Conservation (phyloP, 805 yeast genomes). For the Metschnikowia corniflorae region DNA sequence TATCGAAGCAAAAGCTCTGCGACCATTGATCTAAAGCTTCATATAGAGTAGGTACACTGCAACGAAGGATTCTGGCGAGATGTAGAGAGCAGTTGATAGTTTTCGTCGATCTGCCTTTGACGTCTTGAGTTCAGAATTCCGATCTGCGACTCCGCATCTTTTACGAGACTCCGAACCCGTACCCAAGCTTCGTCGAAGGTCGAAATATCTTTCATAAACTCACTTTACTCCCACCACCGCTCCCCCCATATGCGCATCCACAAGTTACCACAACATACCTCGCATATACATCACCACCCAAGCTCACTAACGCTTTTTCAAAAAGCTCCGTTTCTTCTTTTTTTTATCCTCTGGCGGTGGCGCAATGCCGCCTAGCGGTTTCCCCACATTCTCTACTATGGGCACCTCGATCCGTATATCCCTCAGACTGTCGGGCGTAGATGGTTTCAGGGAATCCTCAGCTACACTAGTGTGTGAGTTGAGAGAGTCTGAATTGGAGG, state of each 20-base stretch:
- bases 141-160: no score
- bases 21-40: slow-evolving; percentile 72
- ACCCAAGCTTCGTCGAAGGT: no score
- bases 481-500: slow-evolving; percentile 19
- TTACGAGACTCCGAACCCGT: no score
- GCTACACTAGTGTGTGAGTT: slow-evolving; percentile 22
- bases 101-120: slow-evolving; percentile 74
- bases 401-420: slow-evolving; percentile 20
- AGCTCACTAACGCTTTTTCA: slow-evolving; percentile 13
- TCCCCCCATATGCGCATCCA: no score
- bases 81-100: slow-evolving; percentile 75
- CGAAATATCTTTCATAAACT: no score
- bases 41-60: slow-evolving; percentile 81
- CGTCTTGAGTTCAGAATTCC: no score
- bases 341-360: slow-evolving; percentile 20
- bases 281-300: neutral
- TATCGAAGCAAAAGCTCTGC: slow-evolving; percentile 84
- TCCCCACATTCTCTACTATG: slow-evolving; percentile 18
- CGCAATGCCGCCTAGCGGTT: slow-evolving; percentile 31
- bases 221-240: no score
- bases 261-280: no score
- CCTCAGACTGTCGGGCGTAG: slow-evolving; percentile 18
- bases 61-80: slow-evolving; percentile 87
- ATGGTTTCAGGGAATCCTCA: slow-evolving; percentile 24
- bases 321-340: slow-evolving; percentile 31